phyloP scores from a whole-genome alignment of 768 basidiomycete species.

The Termitomyces sp. region DNA sequence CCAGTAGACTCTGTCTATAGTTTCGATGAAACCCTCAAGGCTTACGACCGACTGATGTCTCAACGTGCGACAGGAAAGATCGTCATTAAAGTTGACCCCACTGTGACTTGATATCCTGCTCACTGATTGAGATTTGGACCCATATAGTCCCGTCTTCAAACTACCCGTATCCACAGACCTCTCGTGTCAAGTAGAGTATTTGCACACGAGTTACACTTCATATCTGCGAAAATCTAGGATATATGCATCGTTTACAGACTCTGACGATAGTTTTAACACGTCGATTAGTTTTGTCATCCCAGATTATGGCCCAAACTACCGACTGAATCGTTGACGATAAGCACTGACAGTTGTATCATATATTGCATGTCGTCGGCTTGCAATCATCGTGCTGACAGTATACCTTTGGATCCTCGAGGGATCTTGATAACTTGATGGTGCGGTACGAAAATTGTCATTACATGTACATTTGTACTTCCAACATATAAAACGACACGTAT shows the following conservation, averaged over 20 bases:
- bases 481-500: not conserved
- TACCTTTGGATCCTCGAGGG: not conserved
- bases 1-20: conserved; percentile 52
- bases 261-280: not conserved
- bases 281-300: not conserved
- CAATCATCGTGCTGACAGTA: not conserved
- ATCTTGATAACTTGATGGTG: not conserved
- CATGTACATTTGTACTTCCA: not conserved
- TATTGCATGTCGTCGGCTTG: not conserved
- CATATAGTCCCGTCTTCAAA: not conserved
- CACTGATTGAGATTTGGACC: not conserved
- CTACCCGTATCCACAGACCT: not conserved
- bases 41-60: conserved; percentile 57
- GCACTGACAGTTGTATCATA: not conserved
- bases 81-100: conserved; percentile 40
- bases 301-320: not conserved
- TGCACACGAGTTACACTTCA: not conserved
- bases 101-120: not conserved
- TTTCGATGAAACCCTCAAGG: conserved; percentile 52
- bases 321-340: too few relatives aligned
- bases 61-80: conserved; percentile 60
- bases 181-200: not conserved
- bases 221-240: not conserved
- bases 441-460: not conserved
- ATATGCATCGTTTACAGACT: not conserved